Base-by-base conservation (phyloP, 2,329 filamentous ascomycete species). In the Aureobasidium sp. region DNA sequence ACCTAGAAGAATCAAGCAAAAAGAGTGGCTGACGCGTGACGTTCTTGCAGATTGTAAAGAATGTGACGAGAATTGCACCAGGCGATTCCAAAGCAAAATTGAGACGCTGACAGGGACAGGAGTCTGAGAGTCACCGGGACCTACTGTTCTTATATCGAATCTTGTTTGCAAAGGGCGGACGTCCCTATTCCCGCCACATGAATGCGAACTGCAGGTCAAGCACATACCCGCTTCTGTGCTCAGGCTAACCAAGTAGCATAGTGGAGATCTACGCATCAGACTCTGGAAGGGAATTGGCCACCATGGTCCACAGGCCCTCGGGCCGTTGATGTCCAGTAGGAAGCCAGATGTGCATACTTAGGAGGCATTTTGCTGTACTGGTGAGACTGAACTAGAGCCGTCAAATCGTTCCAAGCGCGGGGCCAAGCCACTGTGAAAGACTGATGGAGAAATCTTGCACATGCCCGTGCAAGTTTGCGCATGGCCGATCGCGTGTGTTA, bases 341-440 rank as follows among this genome's bases (percentile, higher is more conserved):
- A 27, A 46, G 26, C 27, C 59, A 61, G 37, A 53, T 53, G 7
- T n/a, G 48, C 37, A 12, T 29, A 1, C 10, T 51, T 46, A 60
- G 57, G 46, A 51, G 46, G 34, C 59, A 24, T 53, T 44, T 48
- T 26, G 47, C 48, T 50, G 44, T 15, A 59, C 34, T 59, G 56
- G 56, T 59, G 56, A 59, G 56, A 59, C 56, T 59, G 56, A 24
- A 50, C 56, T 59, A 59, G 24, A 37, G 43, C 55, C 13, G 32
- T 47, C 29, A 59, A 47, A 47, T 47, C n/a, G 29, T 59, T 17
- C 44, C 34, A 59, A 59, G 56, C 56, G 56, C 56, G 44, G 24
- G 15, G 56, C 56, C 9, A 59, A 47, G 27, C 29, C 43, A 59
- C 27, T 59, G 6, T 10, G 20, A 47, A 47, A n/a, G 29, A 36